Evolutionary conservation across 352 stramenopile species (phyloP), one percentile per base, ranked within the genome.

Genomic region (Pythium scleroteichum): DNA sequence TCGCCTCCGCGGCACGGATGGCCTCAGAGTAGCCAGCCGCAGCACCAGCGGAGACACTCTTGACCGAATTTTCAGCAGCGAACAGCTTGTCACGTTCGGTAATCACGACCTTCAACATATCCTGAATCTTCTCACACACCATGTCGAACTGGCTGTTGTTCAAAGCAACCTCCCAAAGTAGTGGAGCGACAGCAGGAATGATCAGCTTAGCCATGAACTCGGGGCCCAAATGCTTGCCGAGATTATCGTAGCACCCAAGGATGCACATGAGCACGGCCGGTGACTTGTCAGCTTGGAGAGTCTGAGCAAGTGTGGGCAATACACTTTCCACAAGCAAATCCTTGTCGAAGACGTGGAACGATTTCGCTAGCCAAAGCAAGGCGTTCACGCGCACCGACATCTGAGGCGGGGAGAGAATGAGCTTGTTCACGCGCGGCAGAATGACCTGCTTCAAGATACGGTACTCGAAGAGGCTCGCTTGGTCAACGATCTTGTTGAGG

Each of bases 301-400:
- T 91, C 46, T 92, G 76, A 16, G 75, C 63, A 1, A 95, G 71
- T 20, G 83, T 92, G 13, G 86, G 86, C 22, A 95, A 53, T 20
- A 94, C 84, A 59, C 84, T 92, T 33, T 95, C 86, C 52, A 94
- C 79, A 20, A 95, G 63, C 52, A 94, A 42, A 55, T 93, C 84
- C 60, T 95, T 95, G 65, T 95, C 86, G 60, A 95, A 95, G 22
- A 95, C 82, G 56, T 95, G 82, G 67, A 94, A 94, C 14, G 81
- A 93, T 68, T 95, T 95, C 35, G 84, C 84, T 14, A 95, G 64
- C 84, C 86, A 94, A 3, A 95, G 68, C 56, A 95, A 59, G 24
- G 86, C 84, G 56, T 95, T 95, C 62, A 95, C 87, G 32, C 86
- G 76, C 54, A 95, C 86, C 0, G 84, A 92, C 53, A 87, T 80